Conservation (phyloP, 441 rosid genomes). For the Lepidium campestre region DNA sequence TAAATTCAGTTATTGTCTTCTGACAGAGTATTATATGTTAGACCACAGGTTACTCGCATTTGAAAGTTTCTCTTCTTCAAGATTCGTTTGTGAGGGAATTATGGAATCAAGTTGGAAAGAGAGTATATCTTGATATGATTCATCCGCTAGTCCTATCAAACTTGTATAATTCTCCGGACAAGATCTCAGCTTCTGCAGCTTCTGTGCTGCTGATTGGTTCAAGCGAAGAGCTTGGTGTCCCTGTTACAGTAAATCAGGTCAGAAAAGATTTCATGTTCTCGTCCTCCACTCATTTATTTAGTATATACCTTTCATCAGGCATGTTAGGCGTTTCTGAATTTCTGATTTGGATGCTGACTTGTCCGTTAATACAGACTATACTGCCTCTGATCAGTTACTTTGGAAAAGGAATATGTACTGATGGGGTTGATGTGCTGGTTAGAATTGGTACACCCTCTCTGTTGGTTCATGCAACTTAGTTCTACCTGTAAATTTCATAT, state of each 20-base stretch:
- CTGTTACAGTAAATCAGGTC: conserved; percentile 89
- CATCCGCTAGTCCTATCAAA: conserved; percentile 83
- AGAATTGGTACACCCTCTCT: conserved; percentile 78
- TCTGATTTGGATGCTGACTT: conserved; percentile 21
- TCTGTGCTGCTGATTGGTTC: conserved; percentile 88
- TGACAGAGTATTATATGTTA: conserved; percentile 34
- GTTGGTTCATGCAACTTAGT: conserved; percentile 26
- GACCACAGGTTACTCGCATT: conserved; percentile 86
- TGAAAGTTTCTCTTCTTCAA: conserved; percentile 92
- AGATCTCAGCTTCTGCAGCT: conserved; percentile 84
- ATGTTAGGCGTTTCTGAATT: conserved; percentile 9
- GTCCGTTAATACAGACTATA: conserved; percentile 57
- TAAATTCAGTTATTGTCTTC: conserved; percentile 13
- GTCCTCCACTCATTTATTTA: not conserved
- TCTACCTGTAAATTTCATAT: conserved; percentile 16
- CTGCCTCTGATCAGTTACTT: conserved; percentile 88
- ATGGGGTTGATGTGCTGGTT: conserved; percentile 88
- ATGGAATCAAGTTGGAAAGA: conserved; percentile 81
- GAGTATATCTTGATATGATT: conserved; percentile 64
- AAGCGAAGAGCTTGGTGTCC: conserved; percentile 93
- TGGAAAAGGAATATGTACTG: conserved; percentile 86
- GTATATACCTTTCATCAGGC: not conserved
- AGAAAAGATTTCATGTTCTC: conserved; percentile 14
- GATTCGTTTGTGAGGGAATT: conserved; percentile 84
- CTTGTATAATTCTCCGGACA: conserved; percentile 67